Evolutionary conservation across 352 stramenopile genomes (phyloP).

Genomic region (Pythium rhizo-oryzae): DNA sequence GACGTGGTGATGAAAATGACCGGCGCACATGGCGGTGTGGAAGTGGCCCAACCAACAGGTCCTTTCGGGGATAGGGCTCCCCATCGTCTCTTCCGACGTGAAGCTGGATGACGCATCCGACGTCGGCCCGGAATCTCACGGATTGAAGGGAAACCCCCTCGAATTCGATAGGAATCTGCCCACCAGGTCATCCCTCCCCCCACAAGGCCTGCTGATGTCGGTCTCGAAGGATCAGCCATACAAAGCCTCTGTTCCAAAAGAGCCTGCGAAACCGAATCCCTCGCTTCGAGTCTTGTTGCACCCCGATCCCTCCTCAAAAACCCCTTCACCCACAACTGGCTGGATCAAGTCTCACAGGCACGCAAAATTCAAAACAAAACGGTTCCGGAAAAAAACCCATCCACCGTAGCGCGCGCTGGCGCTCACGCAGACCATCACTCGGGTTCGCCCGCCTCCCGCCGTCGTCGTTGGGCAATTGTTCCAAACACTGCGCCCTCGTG

Average conservation of each 20-base stretch:
- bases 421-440: slow-evolving; percentile 13
- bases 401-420: not conserved
- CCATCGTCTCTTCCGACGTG: not conserved
- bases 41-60: slow-evolving; percentile 5
- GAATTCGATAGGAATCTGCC: slow-evolving; percentile 13
- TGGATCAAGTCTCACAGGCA: slow-evolving; percentile 6
- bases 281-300: not conserved
- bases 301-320: slow-evolving; percentile 8
- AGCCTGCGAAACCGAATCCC: slow-evolving; percentile 18
- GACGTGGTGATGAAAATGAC: slow-evolving; percentile 20
- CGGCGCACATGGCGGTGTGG: slow-evolving; percentile 20
- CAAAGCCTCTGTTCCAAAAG: not conserved
- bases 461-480: not conserved
- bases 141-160: slow-evolving; percentile 14
- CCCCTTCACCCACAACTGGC: not conserved
- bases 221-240: slow-evolving; percentile 7
- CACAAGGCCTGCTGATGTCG: slow-evolving; percentile 5
- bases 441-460: not conserved
- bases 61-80: not conserved
- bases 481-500: not conserved
- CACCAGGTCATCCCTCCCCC: slow-evolving; percentile 19
- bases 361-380: slow-evolving; percentile 3
- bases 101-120: slow-evolving; percentile 27
- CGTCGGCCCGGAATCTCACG: slow-evolving; percentile 4
- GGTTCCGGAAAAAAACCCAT: not conserved